These are phyloP conservation scores for Sarocladium oryzae DNA, from an alignment of 2,329 filamentous ascomycete species.

Conservation along the genomic window DNA sequence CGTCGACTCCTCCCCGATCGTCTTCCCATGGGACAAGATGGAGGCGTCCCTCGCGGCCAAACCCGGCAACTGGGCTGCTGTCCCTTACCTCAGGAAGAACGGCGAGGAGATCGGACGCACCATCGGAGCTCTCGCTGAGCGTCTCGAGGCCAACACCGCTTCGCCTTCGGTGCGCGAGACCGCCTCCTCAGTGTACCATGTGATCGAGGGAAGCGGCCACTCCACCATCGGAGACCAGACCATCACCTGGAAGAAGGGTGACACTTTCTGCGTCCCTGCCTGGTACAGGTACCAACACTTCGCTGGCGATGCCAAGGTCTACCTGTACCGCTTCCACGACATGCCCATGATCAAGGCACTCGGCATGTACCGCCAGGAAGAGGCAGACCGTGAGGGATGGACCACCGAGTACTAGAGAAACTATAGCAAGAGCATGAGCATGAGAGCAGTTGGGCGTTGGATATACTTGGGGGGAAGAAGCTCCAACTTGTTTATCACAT, in stretches of 20 bases:
- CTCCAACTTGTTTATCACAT: too few species aligned
- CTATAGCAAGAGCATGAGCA: background rate
- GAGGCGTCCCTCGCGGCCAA: constrained; percentile 22
- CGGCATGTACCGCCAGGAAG: constrained; percentile 40
- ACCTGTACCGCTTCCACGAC: constrained; percentile 46
- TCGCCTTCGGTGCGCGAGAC: constrained; percentile 40
- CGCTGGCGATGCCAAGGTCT: constrained; percentile 20
- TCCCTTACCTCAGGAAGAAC: constrained; percentile 18
- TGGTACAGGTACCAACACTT: constrained; percentile 45
- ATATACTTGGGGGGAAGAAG: too few species aligned
- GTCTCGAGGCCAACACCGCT: constrained; percentile 25
- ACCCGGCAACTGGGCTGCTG: constrained; percentile 21
- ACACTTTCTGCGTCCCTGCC: constrained; percentile 48
- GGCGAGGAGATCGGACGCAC: background rate
- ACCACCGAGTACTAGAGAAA: background rate
- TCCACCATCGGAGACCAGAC: constrained; percentile 28
- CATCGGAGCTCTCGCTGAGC: background rate
- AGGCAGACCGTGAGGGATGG: constrained; percentile 29
- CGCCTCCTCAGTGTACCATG: constrained; percentile 45
- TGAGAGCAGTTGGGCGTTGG: background rate
- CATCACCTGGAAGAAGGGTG: constrained; percentile 39
- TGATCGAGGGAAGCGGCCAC: constrained; percentile 35
- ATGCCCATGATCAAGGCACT: constrained; percentile 46
- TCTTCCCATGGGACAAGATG: constrained; percentile 44
- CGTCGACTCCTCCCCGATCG: constrained; percentile 30